Conservation (phyloP, 129 eudicot species). For the Chrysanthemum lavandulifolium region DNA sequence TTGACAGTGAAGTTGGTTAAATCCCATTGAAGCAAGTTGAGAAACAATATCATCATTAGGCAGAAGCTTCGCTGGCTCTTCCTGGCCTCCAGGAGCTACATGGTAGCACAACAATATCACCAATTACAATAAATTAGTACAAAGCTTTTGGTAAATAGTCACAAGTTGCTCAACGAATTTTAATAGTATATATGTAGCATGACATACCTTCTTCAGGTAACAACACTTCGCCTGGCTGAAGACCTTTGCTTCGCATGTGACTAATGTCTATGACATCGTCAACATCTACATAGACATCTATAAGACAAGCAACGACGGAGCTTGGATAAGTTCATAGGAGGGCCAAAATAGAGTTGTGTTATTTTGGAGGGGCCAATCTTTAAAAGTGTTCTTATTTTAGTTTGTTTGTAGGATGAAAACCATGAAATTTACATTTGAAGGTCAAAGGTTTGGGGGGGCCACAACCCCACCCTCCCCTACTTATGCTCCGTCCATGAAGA, state of each 20-base stretch:
- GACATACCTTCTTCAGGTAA: constrained; percentile 73
- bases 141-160: neutral
- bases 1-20: constrained; percentile 66
- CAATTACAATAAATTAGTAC: neutral
- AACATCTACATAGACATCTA: constrained; percentile 88
- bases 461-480: too few species aligned
- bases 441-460: too few species aligned
- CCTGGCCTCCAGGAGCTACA: constrained; percentile 46
- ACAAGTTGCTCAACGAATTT: neutral
- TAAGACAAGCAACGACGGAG: too few species aligned
- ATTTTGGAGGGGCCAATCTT: too few species aligned
- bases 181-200: neutral
- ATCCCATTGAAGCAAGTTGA: constrained; percentile 91
- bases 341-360: too few species aligned
- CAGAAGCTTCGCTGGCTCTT: constrained; percentile 33
- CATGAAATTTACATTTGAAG: too few species aligned
- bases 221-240: constrained; percentile 87
- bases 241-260: constrained; percentile 92
- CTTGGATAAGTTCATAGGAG: too few species aligned
- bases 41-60: constrained; percentile 78
- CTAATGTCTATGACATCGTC: constrained; percentile 83
- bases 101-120: constrained; percentile 11
- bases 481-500: too few species aligned
- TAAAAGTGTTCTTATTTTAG: too few species aligned
- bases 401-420: too few species aligned